Conservation (phyloP, 352 stramenopile species). For the Globisporangium cederbergense region DNA sequence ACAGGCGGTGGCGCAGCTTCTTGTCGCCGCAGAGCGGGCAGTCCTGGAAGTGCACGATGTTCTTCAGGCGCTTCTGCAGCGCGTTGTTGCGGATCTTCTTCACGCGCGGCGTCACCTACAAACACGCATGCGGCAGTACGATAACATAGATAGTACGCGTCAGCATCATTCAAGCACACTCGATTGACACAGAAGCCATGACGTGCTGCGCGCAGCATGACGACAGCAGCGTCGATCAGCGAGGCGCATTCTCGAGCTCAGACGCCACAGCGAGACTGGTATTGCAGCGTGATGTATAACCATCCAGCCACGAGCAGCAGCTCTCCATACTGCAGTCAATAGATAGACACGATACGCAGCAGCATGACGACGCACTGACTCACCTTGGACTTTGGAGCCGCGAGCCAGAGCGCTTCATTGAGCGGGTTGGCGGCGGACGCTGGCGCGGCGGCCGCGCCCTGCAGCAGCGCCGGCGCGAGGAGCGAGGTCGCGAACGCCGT, state of each 20-base stretch:
- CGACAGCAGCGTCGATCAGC: background rate
- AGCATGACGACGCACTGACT: slow-evolving; percentile 27
- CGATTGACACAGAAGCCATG: background rate
- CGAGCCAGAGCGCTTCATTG: slow-evolving; percentile 74
- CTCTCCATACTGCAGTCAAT: background rate
- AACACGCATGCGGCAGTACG: background rate
- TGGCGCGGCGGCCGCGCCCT: slow-evolving; percentile 24
- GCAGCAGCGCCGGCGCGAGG: slow-evolving; percentile 35
- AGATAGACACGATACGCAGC: too few relatives aligned
- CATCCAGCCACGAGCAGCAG: background rate
- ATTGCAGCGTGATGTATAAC: background rate
- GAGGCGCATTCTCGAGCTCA: background rate
- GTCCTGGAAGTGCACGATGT: slow-evolving; percentile 89
- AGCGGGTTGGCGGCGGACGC: slow-evolving; percentile 47
- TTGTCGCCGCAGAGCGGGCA: slow-evolving; percentile 82
- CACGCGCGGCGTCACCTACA: slow-evolving; percentile 76
- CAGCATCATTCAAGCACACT: background rate
- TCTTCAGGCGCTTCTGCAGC: slow-evolving; percentile 84
- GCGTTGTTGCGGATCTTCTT: slow-evolving; percentile 90
- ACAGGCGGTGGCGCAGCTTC: slow-evolving; percentile 86
- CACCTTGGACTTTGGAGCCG: slow-evolving; percentile 87
- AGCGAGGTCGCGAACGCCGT: slow-evolving; percentile 35
- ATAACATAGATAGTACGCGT: background rate
- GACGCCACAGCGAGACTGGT: background rate
- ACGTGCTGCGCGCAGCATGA: background rate